Percentiles rank a stretch among this genome's conserved stretches.
These are phyloP conservation scores for Flaveria ramosissima DNA, from an alignment of 129 eudicot species.

Conservation along the genomic window DNA sequence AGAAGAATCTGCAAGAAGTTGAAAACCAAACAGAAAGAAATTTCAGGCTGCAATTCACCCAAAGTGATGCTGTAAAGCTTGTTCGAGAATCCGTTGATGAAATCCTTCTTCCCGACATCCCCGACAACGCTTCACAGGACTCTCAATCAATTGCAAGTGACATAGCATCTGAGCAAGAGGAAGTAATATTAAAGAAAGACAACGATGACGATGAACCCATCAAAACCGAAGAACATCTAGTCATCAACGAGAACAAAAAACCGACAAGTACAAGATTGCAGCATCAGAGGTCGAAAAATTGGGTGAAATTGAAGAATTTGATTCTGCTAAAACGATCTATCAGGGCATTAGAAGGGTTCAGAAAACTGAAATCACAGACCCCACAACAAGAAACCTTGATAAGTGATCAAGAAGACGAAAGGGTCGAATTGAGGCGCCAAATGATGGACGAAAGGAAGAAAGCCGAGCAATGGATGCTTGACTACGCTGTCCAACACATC, in stretches of 20 bases:
- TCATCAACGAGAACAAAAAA: too few relatives aligned
- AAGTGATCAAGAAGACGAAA: conserved; percentile 47
- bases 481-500: conserved; percentile 86
- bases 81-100: conserved; percentile 77
- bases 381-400: conserved; percentile 18
- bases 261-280: too few relatives aligned
- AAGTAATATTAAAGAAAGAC: not conserved
- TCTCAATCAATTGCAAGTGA: conserved; percentile 51
- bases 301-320: conserved; percentile 68
- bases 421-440: conserved; percentile 55
- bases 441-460: conserved; percentile 73
- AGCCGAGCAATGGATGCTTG: conserved; percentile 97
- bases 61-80: conserved; percentile 68
- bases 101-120: conserved; percentile 62
- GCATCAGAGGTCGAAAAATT: conserved; percentile 50
- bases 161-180: conserved; percentile 35
- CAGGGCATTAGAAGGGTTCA: conserved; percentile 66
- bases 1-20: conserved; percentile 30
- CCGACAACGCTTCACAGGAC: conserved; percentile 60
- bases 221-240: too few relatives aligned
- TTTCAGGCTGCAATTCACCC: conserved; percentile 43
- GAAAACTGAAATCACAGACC: conserved; percentile 41
- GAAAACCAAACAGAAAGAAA: conserved; percentile 40
- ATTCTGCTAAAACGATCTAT: conserved; percentile 70
- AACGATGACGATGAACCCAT: too few relatives aligned